A percentile compares a stretch with the other conserved stretches of the same genome.
These are phyloP conservation scores for Starmera caribaea DNA, from an alignment of 805 yeast species.

Conservation along the genomic window DNA sequence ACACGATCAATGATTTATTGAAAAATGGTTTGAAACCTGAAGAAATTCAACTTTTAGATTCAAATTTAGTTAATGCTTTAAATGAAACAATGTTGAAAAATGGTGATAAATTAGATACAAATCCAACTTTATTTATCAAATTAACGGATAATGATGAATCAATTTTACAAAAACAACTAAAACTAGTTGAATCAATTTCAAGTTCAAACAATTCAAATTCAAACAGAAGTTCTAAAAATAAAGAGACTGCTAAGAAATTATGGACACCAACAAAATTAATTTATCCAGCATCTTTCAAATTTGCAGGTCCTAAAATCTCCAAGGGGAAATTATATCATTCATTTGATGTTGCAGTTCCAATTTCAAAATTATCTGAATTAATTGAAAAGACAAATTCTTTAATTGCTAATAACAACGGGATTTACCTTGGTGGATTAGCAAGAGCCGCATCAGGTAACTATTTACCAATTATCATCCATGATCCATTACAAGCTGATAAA, in stretches of 20 bases:
- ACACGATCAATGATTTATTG: constrained; percentile 49
- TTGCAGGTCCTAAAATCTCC: constrained; percentile 36
- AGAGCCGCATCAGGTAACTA: constrained; percentile 79
- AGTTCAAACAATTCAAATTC: constrained; percentile 41
- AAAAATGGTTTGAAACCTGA: constrained; percentile 51
- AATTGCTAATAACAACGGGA: constrained; percentile 38
- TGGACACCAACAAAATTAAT: constrained; percentile 68
- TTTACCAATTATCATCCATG: constrained; percentile 53
- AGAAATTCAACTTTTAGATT: constrained; percentile 65
- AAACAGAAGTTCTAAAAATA: constrained; percentile 46
- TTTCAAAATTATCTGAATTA: constrained; percentile 49
- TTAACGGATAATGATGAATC: constrained; percentile 36
- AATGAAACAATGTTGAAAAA: constrained; percentile 43
- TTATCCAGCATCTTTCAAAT: constrained; percentile 51
- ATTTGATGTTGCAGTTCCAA: constrained; percentile 71
- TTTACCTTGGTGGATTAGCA: constrained; percentile 53
- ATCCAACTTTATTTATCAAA: constrained; percentile 53
- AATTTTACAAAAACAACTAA: constrained; percentile 30
- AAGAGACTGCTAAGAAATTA: constrained; percentile 48
- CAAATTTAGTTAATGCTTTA: constrained; percentile 54
- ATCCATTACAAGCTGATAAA: constrained; percentile 33
- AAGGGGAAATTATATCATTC: constrained; percentile 28
- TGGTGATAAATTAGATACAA: constrained; percentile 26
- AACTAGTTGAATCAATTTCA: constrained; percentile 32
- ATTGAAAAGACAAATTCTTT: constrained; percentile 51